These are phyloP conservation scores for Trypanosoma boissoni DNA, from an alignment of 208 protist genomes.

Conservation along the genomic window DNA sequence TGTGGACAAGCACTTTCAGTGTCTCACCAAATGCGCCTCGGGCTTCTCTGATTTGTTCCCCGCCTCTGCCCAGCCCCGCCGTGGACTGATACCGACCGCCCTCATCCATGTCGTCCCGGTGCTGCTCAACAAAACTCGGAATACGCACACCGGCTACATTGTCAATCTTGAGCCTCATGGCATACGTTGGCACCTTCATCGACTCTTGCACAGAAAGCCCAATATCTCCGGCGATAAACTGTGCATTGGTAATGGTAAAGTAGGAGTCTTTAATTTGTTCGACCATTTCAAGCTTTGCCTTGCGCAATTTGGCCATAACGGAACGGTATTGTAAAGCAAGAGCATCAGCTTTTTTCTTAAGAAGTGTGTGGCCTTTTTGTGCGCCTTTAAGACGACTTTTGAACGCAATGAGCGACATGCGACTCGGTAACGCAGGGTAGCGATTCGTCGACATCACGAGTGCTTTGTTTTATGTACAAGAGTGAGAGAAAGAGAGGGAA, in stretches of 20 bases:
- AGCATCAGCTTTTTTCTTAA: constrained; percentile 99
- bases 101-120: constrained; percentile 22
- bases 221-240: constrained; percentile 97
- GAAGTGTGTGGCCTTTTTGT: constrained; percentile 97
- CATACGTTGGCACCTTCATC: constrained; percentile 87
- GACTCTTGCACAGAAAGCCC: constrained; percentile 93
- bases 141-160: constrained; percentile 99
- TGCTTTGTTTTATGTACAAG: not conserved
- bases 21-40: constrained; percentile 89
- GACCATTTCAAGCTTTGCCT: constrained; percentile 82
- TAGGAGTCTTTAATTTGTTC: constrained; percentile 88
- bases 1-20: constrained; percentile 91
- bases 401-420: constrained; percentile 92
- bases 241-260: constrained; percentile 96
- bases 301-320: constrained; percentile 94
- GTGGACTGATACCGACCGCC: constrained; percentile 3
- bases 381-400: constrained; percentile 96
- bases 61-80: constrained; percentile 95
- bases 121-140: constrained; percentile 89
- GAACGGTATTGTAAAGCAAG: constrained; percentile 95
- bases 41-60: constrained; percentile 94
- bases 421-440: constrained; percentile 88
- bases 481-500: constrained; percentile 10
- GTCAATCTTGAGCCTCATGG: constrained; percentile 90
- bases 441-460: constrained; percentile 75